A percentile compares a stretch with the other conserved stretches of the same genome.
Evolutionary conservation across 129 eudicot genomes (phyloP).

Genomic region (Saussurea involucrata): DNA sequence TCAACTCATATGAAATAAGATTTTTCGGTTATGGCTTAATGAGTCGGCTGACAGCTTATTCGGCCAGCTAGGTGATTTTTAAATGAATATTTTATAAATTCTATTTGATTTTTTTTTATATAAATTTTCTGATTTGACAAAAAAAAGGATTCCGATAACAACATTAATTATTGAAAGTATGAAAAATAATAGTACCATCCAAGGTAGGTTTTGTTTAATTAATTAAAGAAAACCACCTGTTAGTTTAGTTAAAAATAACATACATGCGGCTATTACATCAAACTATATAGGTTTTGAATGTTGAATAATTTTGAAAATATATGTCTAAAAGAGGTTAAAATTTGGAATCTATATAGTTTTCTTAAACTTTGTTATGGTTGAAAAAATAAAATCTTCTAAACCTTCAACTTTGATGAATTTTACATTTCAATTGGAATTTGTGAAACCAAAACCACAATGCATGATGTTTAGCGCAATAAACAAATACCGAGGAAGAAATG

Average conservation of each 20-base stretch:
- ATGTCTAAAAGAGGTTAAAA: neutral
- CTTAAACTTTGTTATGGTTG: too few relatives aligned
- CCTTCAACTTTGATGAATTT: neutral
- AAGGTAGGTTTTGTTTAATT: too few relatives aligned
- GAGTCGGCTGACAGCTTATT: neutral
- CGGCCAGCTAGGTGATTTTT: neutral
- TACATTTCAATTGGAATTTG: too few relatives aligned
- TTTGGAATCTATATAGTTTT: too few relatives aligned
- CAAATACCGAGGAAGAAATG: neutral
- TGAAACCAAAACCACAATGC: neutral
- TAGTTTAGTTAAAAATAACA: too few relatives aligned
- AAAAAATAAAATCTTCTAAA: neutral
- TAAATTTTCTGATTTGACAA: neutral
- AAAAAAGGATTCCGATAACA: neutral
- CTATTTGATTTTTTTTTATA: neutral
- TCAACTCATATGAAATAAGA: neutral
- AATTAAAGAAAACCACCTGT: too few relatives aligned
- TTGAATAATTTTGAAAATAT: neutral
- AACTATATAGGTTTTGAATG: conserved; percentile 33
- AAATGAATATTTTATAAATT: neutral
- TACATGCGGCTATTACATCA: too few relatives aligned
- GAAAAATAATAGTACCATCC: conserved; percentile 70
- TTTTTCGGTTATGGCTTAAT: neutral
- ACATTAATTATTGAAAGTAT: neutral
- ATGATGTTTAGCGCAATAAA: neutral